Base-by-base conservation (phyloP, 2,329 filamentous ascomycete genomes). In the Colletotrichum magnum region DNA sequence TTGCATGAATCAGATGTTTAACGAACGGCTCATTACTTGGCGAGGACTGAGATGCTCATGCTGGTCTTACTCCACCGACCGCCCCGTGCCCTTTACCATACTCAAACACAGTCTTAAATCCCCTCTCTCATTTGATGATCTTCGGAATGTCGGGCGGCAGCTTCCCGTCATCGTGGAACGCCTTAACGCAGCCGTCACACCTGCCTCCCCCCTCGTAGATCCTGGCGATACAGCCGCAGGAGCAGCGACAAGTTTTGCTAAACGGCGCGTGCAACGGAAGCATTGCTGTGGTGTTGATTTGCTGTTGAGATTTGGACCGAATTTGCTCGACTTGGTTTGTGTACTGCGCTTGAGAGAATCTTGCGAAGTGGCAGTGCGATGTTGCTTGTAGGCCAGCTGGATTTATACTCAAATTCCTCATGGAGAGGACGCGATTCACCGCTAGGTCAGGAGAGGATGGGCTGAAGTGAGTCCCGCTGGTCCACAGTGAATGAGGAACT, bases 171-270 rank as follows among this genome's bases (percentile, higher is more conserved):
- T 62, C 43, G 13, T 62, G 50, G 21, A 54, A 62, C 0, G 39
- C 59, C 18, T 24, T 62, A 5, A 4, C 36, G 50, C 59, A 62
- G 3, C 36, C 36, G 12, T n/a, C 48, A 24, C 59, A 62, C 45
- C n/a, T 62, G 2, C 13, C 21, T 32, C 32, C 59, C 9, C 21
- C 39, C 15, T 53, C 18, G 39, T 18, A 47, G 13, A 32, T 2
- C 7, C 26, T 45, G 0, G 59, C 36, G 15, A 18, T 36, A 48
- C 50, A 54, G 36, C 59, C 59, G 39, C 59, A 62, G 24, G n/a
- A 39, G n/a, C 59, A 62, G 39, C 6, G 18, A 48, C 59, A 62
- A 7, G 45, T 1, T 24, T n/a, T 48, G 18, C 2, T 24, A n/a
- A 21, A 9, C 4, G 41, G 41, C 1, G 16, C 15, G 41, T 43